Base-by-base conservation (phyloP, 148 eudicot species). In the Mesembryanthemum crystallinum region DNA sequence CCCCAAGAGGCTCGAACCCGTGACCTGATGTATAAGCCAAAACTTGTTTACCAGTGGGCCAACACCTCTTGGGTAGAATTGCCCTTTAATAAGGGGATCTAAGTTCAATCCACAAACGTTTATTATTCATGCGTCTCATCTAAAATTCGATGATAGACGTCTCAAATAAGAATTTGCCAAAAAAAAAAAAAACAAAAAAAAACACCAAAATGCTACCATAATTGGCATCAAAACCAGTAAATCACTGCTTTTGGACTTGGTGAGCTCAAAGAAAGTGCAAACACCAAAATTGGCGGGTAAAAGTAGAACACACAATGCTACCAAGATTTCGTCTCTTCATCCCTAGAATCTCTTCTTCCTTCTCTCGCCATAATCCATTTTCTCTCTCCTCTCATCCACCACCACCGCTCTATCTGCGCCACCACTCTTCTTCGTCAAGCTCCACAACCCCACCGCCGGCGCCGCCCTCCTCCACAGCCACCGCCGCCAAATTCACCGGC, bases 401-500 rank as follows among this genome's bases (percentile, higher is more conserved):
- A 33, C 59, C 13, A 58, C 73, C 10, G 15, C 49, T 65, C 20
- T 58, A 81, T 65, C 72, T 33, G n/a, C 81, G 66, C 64, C 69
- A 2, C 67, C 83, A 60, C 69, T 74, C 77, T 66, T 25, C 78
- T 5, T 72, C 80, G 14, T 59, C 76, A 30, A 82, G 77, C 62
- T 35, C 88, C 8, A 76, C 86, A 33, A 30, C 84, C 5, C 52
- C 81, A 3, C 77, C 74, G 3, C 73, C 81, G 37, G 24, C 74
- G 1, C 73, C 81, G 43, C 28, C 71, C 12, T 67, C 66, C 25
- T 20, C 79, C 29, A 7, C 84, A 24, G 64, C 82, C 29, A 71
- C 82, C 58, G 72, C 86, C 72, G 69, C 85, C 32, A 78, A 81
- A 35, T 82, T 83, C 75, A 60, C 71, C 73, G 78, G 77, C 25